Evolutionary conservation across 2,329 filamentous ascomycete species (phyloP), one percentile per base, ranked within the genome.

Genomic region (Calonectria hawksworthii): DNA sequence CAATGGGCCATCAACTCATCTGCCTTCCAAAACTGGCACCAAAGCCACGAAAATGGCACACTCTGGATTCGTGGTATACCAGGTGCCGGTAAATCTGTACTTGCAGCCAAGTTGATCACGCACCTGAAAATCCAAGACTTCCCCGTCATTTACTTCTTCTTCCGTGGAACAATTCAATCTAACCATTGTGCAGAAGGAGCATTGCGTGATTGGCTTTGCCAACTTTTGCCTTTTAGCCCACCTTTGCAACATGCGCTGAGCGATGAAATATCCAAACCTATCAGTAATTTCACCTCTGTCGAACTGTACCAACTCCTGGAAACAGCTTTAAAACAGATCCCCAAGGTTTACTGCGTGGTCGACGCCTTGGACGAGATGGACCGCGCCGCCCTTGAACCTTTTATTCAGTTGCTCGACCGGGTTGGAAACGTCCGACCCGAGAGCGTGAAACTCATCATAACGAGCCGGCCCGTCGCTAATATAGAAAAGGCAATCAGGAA

Each of bases 331-430:
- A n/a, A 23, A 21, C 9, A 30, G 1, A 34, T 76, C 21, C 56
- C 68, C 7, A 70, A 52, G 34, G 85, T 83, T 0, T 88, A 84
- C 70, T 86, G 84, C 63, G 80, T 89, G 7, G 83, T 81, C 0
- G 87, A 88, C 74, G 87, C 86, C 0, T 80, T 89, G 4, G 88
- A 89, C 74, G 87, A 89, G 76, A 88, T 89, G 84, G 84, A 86
- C 67, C 34, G 78, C 5, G 2, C 28, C 18, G 84, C 79, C 0
- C 80, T 86, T 30, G 47, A 73, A 0, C 50, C 21, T 1, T 86
- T 88, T 44, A 74, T 88, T 3, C 64, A 81, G 5, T 61, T 73
- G 3, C 77, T 89, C 0, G 80, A 77, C 1, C 64, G 70, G 0
- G 78, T 88, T 2, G 84, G 83, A 1, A 70, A 79, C 8, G 81